Percentiles rank a stretch among this genome's conserved stretches.
Evolutionary conservation across 2,329 filamentous ascomycete species (phyloP).

Genomic region (Ophiocordyceps camponoti-floridani): DNA sequence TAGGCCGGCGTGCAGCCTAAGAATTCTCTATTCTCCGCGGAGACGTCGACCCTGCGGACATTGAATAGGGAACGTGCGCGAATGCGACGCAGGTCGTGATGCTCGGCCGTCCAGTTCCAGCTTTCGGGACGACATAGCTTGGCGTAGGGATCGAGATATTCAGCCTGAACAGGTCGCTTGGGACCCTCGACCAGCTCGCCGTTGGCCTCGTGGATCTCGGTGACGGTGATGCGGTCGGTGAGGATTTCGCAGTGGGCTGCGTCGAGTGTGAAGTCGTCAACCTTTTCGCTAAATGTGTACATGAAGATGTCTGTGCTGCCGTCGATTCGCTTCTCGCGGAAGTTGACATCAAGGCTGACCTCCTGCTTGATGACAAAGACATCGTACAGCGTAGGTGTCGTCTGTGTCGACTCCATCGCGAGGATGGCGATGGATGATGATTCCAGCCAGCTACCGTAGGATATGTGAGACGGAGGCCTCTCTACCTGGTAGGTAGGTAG

Average conservation of each 20-base stretch:
- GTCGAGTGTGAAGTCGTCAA: conserved; percentile 40
- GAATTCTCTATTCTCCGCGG: conserved; percentile 35
- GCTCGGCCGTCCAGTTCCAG: conserved; percentile 48
- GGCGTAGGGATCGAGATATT: conserved; percentile 49
- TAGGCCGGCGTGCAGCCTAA: conserved; percentile 38
- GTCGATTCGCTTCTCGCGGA: conserved; percentile 53
- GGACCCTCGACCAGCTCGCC: conserved; percentile 17
- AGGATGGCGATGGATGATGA: too few relatives aligned
- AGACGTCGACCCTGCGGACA: conserved; percentile 31
- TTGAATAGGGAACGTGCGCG: conserved; percentile 39
- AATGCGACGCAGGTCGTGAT: conserved; percentile 58
- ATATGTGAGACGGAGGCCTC: too few relatives aligned
- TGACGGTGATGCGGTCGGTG: conserved; percentile 31
- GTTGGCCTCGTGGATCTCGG: conserved; percentile 17
- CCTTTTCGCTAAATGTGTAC: conserved; percentile 40
- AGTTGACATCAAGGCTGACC: conserved; percentile 79
- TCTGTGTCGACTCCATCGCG: too few relatives aligned
- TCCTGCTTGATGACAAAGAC: conserved; percentile 58
- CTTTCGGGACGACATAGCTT: conserved; percentile 40
- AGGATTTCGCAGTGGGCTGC: conserved; percentile 45
- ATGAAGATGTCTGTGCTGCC: conserved; percentile 73
- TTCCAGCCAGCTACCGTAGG: too few relatives aligned
- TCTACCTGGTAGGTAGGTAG: too few relatives aligned
- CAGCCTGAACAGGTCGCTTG: conserved; percentile 20
- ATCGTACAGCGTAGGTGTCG: too few relatives aligned